Evolutionary conservation across 306 rosid species (phyloP), one percentile per base, ranked within the genome.

Genomic region (Cicer arietinum): DNA sequence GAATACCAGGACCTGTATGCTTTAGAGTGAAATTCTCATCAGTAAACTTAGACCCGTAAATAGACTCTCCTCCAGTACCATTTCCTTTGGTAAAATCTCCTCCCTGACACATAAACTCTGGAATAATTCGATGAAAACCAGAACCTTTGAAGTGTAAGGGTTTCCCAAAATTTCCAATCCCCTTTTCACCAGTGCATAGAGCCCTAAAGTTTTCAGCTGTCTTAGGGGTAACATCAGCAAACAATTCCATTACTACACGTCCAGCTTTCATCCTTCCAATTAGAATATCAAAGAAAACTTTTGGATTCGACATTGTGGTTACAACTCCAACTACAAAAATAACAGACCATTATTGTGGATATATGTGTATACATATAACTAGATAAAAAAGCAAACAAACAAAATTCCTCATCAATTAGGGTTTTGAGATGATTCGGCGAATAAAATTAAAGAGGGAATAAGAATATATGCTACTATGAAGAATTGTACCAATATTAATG

Each of bases 1-100:
- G 84, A 52, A 94, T 53, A 1, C 98, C 97, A 45, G 92, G 94
- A 0, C 86, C 94, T 0, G 94, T 94, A 57, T 94, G 98, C 69
- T 85, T 91, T 78, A 85, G 5, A 76, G 82, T 86, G 75, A 91
- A 94, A 86, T 90, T 94, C 75, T 94, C 96, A 45, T 91, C 98
- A 0, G 71, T 65, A 69, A 94, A 94, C 51, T 88, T 90, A 0
- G 47, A 2, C 4, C 97, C 98, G 7, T 91, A 94, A 17, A 91
- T 94, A 1, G 98, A 91, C 75, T 91, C 98, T 25, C 98, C 98
- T 52, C 97, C 97, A 0, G 96, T 91, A 8, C 98, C 97, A 80
- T 89, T 88, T 5, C 97, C 96, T 58, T 39, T 85, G 0, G 96
- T 91, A 84, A 91, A 91, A 84, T 93, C 96, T 16, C 97, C 98